Conservation (phyloP, 352 stramenopile species). For the Globisporangium takayamanum region DNA sequence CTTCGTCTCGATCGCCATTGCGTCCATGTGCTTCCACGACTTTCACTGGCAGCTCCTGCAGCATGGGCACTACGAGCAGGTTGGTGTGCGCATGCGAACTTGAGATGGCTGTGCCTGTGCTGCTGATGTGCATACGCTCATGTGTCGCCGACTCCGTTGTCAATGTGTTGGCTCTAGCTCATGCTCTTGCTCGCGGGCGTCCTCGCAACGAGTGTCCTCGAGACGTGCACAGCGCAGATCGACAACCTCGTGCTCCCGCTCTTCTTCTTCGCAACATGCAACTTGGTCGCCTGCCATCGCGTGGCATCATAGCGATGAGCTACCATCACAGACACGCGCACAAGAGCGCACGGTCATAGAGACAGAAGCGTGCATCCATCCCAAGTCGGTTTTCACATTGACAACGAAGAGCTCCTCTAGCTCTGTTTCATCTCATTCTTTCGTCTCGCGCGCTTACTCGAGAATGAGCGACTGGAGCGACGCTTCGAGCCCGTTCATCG, state of each 20-base stretch:
- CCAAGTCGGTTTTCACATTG: not conserved
- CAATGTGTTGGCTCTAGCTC: conserved; percentile 13
- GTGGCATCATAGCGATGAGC: not conserved
- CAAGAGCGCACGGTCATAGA: too few species aligned
- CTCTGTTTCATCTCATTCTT: not conserved
- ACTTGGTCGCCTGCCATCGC: conserved; percentile 39
- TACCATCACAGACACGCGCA: not conserved
- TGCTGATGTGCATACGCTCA: not conserved
- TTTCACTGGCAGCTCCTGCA: conserved; percentile 18
- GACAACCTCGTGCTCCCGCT: conserved; percentile 81
- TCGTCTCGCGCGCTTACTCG: conserved; percentile 15
- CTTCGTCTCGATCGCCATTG: conserved; percentile 47
- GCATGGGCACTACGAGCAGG: conserved; percentile 28
- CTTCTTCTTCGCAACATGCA: conserved; percentile 49
- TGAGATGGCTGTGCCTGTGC: not conserved
- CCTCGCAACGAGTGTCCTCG: conserved; percentile 55
- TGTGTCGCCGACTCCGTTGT: too few species aligned
- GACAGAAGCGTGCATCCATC: too few species aligned
- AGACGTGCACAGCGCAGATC: conserved; percentile 69
- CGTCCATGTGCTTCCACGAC: conserved; percentile 45
- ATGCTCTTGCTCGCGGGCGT: conserved; percentile 20
- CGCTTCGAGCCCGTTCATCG: conserved; percentile 53
- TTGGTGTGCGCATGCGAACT: conserved; percentile 9
- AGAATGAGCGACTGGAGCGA: conserved; percentile 46
- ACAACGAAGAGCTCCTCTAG: not conserved